Percentiles rank a stretch among this genome's conserved stretches.
Evolutionary conservation across 306 rosid genomes (phyloP).

Genomic region (Boehmeria nivea): DNA sequence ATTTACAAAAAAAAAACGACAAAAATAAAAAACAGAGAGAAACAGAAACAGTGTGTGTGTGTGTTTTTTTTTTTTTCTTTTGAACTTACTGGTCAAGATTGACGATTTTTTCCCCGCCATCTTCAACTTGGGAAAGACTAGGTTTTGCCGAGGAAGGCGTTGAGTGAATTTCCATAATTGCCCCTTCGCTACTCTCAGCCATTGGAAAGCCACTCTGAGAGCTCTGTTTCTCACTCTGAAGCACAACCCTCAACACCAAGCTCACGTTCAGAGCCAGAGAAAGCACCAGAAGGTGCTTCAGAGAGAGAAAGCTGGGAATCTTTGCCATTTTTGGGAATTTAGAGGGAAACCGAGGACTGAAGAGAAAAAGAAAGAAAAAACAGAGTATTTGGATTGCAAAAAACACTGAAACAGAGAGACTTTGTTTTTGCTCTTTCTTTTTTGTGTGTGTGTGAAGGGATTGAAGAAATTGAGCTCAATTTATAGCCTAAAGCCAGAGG

Average conservation of each 20-base stretch:
- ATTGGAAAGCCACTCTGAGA: slow-evolving; percentile 14
- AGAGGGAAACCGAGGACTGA: background rate
- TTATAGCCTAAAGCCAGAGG: slow-evolving; percentile 5
- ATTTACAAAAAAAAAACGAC: background rate
- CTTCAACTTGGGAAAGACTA: slow-evolving; percentile 26
- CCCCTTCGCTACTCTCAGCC: slow-evolving; percentile 24
- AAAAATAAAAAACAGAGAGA: background rate
- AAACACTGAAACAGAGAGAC: background rate
- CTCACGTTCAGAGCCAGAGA: slow-evolving; percentile 70
- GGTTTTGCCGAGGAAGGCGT: slow-evolving; percentile 15
- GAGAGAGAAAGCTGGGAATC: slow-evolving; percentile 23
- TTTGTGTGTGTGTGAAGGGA: too few species aligned
- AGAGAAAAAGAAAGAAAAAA: background rate
- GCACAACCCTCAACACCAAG: slow-evolving; percentile 36
- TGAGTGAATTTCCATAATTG: slow-evolving; percentile 28
- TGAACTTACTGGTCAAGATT: slow-evolving; percentile 77
- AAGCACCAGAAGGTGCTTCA: slow-evolving; percentile 47
- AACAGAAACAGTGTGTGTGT: background rate
- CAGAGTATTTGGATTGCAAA: slow-evolving; percentile 9
- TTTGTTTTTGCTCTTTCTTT: too few species aligned
- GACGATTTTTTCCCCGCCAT: slow-evolving; percentile 36
- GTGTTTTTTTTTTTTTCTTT: background rate
- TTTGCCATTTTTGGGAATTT: slow-evolving; percentile 28
- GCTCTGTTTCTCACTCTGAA: slow-evolving; percentile 24
- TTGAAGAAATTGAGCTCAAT: background rate